These are phyloP conservation scores for Strobilomyces dryophilus DNA, from an alignment of 768 basidiomycete genomes.

Conservation along the genomic window DNA sequence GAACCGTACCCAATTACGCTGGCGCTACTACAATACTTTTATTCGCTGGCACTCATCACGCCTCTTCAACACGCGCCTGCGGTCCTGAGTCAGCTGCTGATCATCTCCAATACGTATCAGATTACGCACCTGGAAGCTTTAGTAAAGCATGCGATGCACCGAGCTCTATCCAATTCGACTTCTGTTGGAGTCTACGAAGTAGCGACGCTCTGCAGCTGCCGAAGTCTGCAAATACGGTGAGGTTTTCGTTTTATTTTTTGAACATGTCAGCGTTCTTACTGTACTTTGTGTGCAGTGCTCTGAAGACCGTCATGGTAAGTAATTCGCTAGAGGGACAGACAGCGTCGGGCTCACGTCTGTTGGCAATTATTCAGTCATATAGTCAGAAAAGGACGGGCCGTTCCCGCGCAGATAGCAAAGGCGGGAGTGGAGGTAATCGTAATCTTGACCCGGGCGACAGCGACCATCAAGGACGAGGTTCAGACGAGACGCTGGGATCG, in stretches of 20 bases:
- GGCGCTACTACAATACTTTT: constrained; percentile 92
- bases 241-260: constrained; percentile 28
- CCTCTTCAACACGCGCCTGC: constrained; percentile 89
- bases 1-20: constrained; percentile 88
- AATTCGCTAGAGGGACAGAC: neutral
- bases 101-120: constrained; percentile 80
- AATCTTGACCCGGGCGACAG: constrained; percentile 35
- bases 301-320: constrained; percentile 81
- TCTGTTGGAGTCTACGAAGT: constrained; percentile 95
- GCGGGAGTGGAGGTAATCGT: constrained; percentile 38
- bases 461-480: constrained; percentile 32
- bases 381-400: constrained; percentile 67
- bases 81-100: constrained; percentile 80
- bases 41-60: constrained; percentile 80
- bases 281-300: constrained; percentile 42
- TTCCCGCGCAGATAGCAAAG: constrained; percentile 46
- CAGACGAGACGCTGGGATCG: constrained; percentile 31
- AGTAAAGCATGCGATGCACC: constrained; percentile 95
- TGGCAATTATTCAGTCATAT: constrained; percentile 51
- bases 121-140: constrained; percentile 69
- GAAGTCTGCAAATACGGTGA: constrained; percentile 85
- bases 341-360: constrained; percentile 12
- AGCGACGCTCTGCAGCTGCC: constrained; percentile 84
- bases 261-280: constrained; percentile 8
- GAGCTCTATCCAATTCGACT: constrained; percentile 74